phyloP scores from a whole-genome alignment of 1,139 yeast genomes.

The Yamadazyma atmosphaerica region DNA sequence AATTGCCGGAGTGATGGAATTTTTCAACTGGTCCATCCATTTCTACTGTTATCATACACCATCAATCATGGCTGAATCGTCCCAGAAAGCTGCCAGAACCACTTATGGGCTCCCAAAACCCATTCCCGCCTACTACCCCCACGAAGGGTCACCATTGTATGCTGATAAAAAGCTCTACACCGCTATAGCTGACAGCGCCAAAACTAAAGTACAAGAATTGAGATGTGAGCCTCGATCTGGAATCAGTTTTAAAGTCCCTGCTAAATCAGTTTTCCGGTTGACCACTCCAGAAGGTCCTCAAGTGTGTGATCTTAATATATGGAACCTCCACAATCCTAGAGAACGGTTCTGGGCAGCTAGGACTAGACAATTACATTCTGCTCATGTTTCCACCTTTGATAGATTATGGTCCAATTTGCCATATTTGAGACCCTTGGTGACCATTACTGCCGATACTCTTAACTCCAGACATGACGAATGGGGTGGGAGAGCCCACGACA shows the following conservation, averaged over 20 bases:
- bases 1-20: not conserved
- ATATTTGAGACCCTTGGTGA: conserved; percentile 60
- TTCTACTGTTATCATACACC: too few relatives aligned
- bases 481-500: conserved; percentile 68
- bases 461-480: conserved; percentile 58
- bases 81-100: conserved; percentile 42
- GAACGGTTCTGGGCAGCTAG: conserved; percentile 72
- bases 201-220: conserved; percentile 35
- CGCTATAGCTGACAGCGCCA: conserved; percentile 42
- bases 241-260: conserved; percentile 60
- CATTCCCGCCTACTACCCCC: conserved; percentile 58
- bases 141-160: conserved; percentile 51
- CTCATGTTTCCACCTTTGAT: conserved; percentile 63
- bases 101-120: conserved; percentile 49
- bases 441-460: conserved; percentile 62
- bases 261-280: conserved; percentile 56
- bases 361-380: conserved; percentile 65
- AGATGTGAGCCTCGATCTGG: conserved; percentile 56
- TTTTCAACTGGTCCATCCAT: not conserved
- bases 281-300: conserved; percentile 71
- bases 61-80: conserved; percentile 22
- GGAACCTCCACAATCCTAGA: conserved; percentile 61
- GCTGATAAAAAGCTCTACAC: conserved; percentile 51
- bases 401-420: conserved; percentile 67
- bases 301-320: conserved; percentile 66